Evolutionary conservation across 1,284 basidiomycete genomes (phyloP).

Genomic region (Lentinus polychrous): DNA sequence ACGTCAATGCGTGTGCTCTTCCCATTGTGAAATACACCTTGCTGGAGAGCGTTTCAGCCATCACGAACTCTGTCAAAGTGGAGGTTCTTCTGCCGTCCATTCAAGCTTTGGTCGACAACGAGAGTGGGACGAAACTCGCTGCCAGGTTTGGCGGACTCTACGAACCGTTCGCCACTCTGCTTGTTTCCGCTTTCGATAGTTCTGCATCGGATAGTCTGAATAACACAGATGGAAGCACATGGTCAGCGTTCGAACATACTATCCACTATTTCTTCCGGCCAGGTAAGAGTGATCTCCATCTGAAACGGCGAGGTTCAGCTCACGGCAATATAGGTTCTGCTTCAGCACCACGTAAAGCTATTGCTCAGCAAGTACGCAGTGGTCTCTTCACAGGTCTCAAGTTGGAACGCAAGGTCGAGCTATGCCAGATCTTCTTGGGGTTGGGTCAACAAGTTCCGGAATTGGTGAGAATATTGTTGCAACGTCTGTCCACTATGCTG

Average conservation of each 20-base stretch:
- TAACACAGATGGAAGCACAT: conserved; percentile 35
- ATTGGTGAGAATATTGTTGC: conserved; percentile 32
- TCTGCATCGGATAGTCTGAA: conserved; percentile 40
- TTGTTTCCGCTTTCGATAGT: conserved; percentile 51
- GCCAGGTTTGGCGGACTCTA: conserved; percentile 20
- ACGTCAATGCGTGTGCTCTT: conserved; percentile 59
- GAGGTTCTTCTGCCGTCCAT: conserved; percentile 60
- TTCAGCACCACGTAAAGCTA: conserved; percentile 28
- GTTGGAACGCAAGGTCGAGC: conserved; percentile 44
- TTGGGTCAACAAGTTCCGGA: conserved; percentile 38
- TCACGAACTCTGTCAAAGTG: conserved; percentile 63
- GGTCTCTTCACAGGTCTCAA: conserved; percentile 48
- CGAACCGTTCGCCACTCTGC: conserved; percentile 40
- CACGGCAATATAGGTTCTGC: conserved; percentile 23
- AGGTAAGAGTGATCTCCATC: conserved; percentile 27
- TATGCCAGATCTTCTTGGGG: conserved; percentile 50
- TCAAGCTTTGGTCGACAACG: conserved; percentile 32
- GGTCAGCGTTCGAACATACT: conserved; percentile 41
- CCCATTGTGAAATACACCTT: conserved; percentile 47
- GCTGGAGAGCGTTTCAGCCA: conserved; percentile 49
- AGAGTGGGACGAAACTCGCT: conserved; percentile 11
- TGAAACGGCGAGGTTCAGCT: background rate
- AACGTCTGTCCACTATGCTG: background rate
- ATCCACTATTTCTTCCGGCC: conserved; percentile 40
- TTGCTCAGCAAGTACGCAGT: conserved; percentile 38